Evolutionary conservation across 345 rosid species (phyloP).

Genomic region (Citrus glauca): DNA sequence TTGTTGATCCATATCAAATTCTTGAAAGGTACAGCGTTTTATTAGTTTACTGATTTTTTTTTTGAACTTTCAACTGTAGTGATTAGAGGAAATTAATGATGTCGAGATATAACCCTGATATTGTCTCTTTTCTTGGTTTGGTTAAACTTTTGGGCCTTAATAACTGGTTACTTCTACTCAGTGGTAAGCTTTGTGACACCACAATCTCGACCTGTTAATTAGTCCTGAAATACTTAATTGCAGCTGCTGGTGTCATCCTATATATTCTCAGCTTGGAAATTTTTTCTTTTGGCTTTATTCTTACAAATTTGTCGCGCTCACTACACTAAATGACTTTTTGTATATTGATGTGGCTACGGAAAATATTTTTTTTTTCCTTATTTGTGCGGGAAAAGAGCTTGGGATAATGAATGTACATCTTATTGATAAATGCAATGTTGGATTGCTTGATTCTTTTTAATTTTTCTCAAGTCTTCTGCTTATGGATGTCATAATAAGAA

Average conservation of each 20-base stretch:
- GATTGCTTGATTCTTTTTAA: neutral
- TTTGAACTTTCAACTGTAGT: neutral
- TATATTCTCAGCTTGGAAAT: neutral
- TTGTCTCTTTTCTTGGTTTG: neutral
- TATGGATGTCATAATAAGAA: neutral
- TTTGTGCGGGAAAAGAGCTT: neutral
- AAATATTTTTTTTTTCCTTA: neutral
- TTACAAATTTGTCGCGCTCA: neutral
- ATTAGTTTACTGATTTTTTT: neutral
- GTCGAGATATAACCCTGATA: neutral
- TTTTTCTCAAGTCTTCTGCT: neutral
- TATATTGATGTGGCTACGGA: neutral
- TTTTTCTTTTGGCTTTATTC: neutral
- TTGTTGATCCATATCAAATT: constrained; percentile 91
- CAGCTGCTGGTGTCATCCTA: neutral
- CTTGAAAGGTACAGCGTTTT: constrained; percentile 68
- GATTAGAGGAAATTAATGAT: neutral
- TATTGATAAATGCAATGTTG: neutral
- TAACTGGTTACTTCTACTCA: neutral
- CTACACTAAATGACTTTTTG: no score
- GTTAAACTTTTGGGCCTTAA: neutral
- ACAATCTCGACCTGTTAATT: neutral
- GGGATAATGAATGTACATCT: neutral
- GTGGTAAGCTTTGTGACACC: neutral
- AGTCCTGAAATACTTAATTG: neutral